phyloP scores from a whole-genome alignment of 2,329 filamentous ascomycete genomes.

The Sporothrix inflata region DNA sequence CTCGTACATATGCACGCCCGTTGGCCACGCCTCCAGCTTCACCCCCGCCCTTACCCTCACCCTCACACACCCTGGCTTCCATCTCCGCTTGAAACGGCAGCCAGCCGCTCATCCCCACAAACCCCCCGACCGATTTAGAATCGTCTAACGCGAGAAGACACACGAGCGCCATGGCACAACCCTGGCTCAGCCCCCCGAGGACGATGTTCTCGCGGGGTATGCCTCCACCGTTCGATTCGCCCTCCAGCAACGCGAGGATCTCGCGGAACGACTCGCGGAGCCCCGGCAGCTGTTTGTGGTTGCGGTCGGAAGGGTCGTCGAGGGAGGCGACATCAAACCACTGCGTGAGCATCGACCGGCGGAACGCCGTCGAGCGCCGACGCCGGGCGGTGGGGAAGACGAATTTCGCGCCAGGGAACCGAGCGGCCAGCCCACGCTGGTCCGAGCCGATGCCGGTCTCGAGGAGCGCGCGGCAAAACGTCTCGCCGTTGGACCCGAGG shows the following conservation, averaged over 20 bases:
- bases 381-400: slow-evolving; percentile 55
- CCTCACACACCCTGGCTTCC: slow-evolving; percentile 37
- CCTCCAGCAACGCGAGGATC: slow-evolving; percentile 39
- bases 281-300: slow-evolving; percentile 50
- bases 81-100: slow-evolving; percentile 39
- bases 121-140: slow-evolving; percentile 21
- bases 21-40: not conserved
- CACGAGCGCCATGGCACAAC: slow-evolving; percentile 21
- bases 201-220: slow-evolving; percentile 47
- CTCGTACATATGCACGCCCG: not conserved
- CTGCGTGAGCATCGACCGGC: slow-evolving; percentile 46
- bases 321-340: slow-evolving; percentile 56
- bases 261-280: slow-evolving; percentile 47
- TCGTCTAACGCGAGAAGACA: slow-evolving; percentile 15
- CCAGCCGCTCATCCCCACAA: slow-evolving; percentile 29
- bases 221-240: not conserved
- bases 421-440: slow-evolving; percentile 40
- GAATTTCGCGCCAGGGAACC: slow-evolving; percentile 48
- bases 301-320: slow-evolving; percentile 45
- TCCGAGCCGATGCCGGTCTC: slow-evolving; percentile 37
- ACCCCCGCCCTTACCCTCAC: not conserved
- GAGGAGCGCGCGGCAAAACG: slow-evolving; percentile 42
- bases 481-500: slow-evolving; percentile 40
- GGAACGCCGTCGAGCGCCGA: slow-evolving; percentile 49
- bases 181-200: slow-evolving; percentile 46